phyloP scores from a whole-genome alignment of 495 filamentous ascomycete species.

The Coniosporium apollinis region DNA sequence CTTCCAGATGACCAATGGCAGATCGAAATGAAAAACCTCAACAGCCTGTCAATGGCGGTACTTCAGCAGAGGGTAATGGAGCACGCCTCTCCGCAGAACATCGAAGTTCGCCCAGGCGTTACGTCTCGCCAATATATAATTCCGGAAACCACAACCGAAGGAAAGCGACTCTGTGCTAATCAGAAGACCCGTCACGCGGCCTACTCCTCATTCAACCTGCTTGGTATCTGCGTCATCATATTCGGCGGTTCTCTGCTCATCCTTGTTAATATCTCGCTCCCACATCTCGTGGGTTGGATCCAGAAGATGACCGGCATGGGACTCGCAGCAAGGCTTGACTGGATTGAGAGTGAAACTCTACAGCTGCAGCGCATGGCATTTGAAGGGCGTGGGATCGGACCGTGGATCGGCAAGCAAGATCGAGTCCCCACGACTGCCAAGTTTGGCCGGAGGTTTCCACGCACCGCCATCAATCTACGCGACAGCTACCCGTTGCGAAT shows the following conservation, averaged over 20 bases:
- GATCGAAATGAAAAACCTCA: too few species aligned
- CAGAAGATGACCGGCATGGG: not conserved
- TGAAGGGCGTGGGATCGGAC: conserved; percentile 7
- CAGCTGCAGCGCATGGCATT: conserved; percentile 8
- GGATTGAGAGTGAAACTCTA: conserved; percentile 2
- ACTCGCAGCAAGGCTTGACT: conserved; percentile 1
- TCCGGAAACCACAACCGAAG: not conserved
- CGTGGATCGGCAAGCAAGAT: conserved; percentile 5
- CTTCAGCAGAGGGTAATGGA: too few species aligned
- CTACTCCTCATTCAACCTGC: conserved; percentile 7
- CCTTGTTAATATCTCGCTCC: conserved; percentile 7
- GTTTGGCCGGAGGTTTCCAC: too few species aligned
- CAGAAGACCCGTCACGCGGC: conserved; percentile 8
- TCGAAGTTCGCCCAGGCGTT: too few species aligned
- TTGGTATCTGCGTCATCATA: conserved; percentile 12
- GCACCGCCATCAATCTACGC: too few species aligned
- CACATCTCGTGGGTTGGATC: conserved; percentile 7
- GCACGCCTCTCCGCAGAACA: too few species aligned
- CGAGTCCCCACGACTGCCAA: conserved; percentile 6
- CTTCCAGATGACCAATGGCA: too few species aligned
- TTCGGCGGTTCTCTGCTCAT: conserved; percentile 9
- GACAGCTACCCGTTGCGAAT: too few species aligned
- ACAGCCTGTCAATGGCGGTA: too few species aligned
- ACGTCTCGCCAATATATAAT: conserved; percentile 2
- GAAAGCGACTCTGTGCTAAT: conserved; percentile 3